Evolutionary conservation across 345 rosid genomes (phyloP), one percentile per base, ranked within the genome.

Genomic region (Salix dunnii): DNA sequence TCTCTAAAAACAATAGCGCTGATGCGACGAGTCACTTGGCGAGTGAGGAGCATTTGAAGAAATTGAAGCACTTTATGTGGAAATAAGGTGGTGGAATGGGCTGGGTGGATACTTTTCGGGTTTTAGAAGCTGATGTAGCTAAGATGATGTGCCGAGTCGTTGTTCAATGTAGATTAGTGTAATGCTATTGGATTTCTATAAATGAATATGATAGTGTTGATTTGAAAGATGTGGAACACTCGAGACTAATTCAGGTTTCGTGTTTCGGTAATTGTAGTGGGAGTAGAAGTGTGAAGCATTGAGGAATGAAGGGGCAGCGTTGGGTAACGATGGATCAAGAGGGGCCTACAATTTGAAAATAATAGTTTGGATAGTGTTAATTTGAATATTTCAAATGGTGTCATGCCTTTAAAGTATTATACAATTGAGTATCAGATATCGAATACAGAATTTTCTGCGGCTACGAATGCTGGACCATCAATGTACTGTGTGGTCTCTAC

Each of bases 401-500:
- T 92, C 91, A 84, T 87, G 90, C 99, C 98, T 96, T 93, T 92
- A 92, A 98, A 82, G 75, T 86, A 78, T 80, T 63, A 83, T 88
- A 96, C 96, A 62, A 80, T 86, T 91, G 89, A 93, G 98, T 76
- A 82, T 90, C 98, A 93, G 98, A 86, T 91, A 92, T 88, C 89
- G 53, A 53, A 74, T 82, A 74, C 87, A 64, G 88, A 80, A 81
- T 60, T 60, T 43, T 74, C 82, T 76, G 87, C 80, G 66, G 87
- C 62, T 85, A 49, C 84, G 73, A 82, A 78, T 79, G 71, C 46
- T 79, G 86, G 82, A 78, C 74, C 84, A 62, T 67, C 68, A 77
- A 74, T 71, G 73, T 73, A 79, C 72, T 75, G 61, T 77, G 80
- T 74, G 67, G 74, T 74, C 69, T 78, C 85, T 71, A 68, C 82